A percentile compares a stretch with the other conserved stretches of the same genome.
These are phyloP conservation scores for Echinosophora koreensis DNA, from an alignment of 306 rosid genomes.

Conservation along the genomic window DNA sequence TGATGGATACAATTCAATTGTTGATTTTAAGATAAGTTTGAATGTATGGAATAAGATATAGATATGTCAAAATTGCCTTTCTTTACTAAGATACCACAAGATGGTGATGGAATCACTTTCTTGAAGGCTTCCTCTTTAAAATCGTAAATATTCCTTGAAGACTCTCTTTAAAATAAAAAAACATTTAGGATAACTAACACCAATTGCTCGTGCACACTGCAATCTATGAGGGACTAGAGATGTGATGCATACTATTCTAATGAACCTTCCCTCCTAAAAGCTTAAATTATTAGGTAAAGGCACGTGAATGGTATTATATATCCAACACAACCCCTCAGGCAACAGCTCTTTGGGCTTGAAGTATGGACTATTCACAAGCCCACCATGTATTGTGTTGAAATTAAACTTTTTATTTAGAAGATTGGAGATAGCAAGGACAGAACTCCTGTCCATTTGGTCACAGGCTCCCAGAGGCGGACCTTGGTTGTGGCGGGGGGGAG, in stretches of 20 bases:
- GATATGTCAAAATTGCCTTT: constrained; percentile 19
- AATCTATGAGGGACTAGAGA: background rate
- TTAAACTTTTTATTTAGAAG: no score
- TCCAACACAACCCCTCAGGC: no score
- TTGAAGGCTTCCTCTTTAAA: background rate
- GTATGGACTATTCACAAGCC: no score
- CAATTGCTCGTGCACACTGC: constrained; percentile 2
- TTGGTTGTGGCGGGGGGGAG: no score
- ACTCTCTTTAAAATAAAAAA: background rate
- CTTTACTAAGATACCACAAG: background rate
- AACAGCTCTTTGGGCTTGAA: no score
- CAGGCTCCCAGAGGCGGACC: no score
- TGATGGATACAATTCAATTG: constrained; percentile 30
- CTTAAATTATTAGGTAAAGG: no score
- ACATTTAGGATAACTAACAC: background rate
- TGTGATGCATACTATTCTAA: background rate
- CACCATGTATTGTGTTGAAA: no score
- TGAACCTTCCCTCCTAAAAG: no score
- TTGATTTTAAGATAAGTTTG: constrained; percentile 13
- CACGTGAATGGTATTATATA: no score
- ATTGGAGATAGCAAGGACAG: no score
- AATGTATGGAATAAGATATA: constrained; percentile 29
- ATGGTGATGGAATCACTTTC: background rate
- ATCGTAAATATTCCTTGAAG: background rate
- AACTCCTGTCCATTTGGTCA: no score